Evolutionary conservation across 441 rosid species (phyloP), one percentile per base, ranked within the genome.

Genomic region (Euphorbia celastroides): DNA sequence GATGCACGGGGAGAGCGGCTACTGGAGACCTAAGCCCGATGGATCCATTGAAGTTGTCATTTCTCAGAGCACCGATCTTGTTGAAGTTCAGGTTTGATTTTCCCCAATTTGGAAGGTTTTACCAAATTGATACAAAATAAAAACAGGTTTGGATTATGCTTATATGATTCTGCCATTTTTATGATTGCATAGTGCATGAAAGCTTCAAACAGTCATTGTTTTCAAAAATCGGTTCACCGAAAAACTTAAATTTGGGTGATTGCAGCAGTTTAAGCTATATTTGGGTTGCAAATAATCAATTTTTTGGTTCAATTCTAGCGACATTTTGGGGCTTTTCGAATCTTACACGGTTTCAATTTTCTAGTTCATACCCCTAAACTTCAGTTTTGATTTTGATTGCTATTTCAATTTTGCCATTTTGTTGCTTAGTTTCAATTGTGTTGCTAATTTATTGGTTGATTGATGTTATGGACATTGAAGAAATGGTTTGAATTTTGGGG

Each of bases 1-100:
- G n/a, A 83, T 90, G 93, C 96, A 90, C 65, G 82, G 88, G 4
- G 96, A 88, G 77, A 79, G 82, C 64, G 93, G 96, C 28, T 89
- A 76, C 79, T 87, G 87, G 81, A 81, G 89, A 41, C 89, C 93
- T 41, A 83, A 82, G 57, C 84, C 79, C n/a, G 88, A 87, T 59
- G 91, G 88, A 59, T 62, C 90, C 11, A 75, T 87, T 54, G 87
- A 89, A 72, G 82, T 87, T 51, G 88, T 83, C 60, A 82, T 90
- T 41, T 84, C 92, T 64, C 93, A 90, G 78, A 86, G 90, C 82
- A 84, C 89, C 17, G 93, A 90, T 70, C 81, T 90, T 57, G 84
- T 85, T 55, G 93, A 89, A 72, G 81, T 87, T 59, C 96, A 82
- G 82, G 92, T 72, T 60, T 57, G n/a, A n/a, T 34, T 34, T 34